phyloP scores from a whole-genome alignment of 2,329 filamentous ascomycete species.

The Rhynchosporium graminicola region DNA sequence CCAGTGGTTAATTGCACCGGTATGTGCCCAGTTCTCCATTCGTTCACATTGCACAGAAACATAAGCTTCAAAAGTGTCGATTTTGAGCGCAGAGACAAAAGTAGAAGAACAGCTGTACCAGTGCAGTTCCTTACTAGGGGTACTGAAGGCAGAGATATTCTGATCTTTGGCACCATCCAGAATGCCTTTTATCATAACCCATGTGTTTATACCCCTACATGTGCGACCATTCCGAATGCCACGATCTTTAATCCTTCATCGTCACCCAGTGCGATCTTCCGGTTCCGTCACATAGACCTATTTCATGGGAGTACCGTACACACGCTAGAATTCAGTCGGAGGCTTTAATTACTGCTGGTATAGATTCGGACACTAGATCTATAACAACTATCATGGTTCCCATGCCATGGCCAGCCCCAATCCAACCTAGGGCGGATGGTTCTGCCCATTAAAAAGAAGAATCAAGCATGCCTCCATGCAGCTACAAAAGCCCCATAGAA shows the following conservation, averaged over 20 bases:
- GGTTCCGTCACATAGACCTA: not conserved
- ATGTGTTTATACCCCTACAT: not conserved
- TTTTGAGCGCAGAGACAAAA: too few species aligned
- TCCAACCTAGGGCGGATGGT: conserved; percentile 4
- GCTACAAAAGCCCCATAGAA: not conserved
- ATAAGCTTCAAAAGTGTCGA: too few species aligned
- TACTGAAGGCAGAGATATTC: too few species aligned
- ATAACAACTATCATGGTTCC: not conserved
- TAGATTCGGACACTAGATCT: not conserved
- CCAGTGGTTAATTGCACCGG: too few species aligned
- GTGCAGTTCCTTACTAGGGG: not conserved
- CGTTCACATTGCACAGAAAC: too few species aligned
- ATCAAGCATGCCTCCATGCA: not conserved
- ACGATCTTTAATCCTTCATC: not conserved
- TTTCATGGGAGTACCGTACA: not conserved
- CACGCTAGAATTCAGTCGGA: not conserved
- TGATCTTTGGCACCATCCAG: too few species aligned
- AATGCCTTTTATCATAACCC: not conserved
- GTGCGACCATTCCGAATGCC: conserved; percentile 3
- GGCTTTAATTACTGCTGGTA: not conserved
- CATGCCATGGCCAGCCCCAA: not conserved
- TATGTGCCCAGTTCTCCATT: too few species aligned
- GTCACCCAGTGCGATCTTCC: not conserved
- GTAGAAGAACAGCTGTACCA: too few species aligned
- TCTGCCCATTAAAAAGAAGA: conserved; percentile 1